Evolutionary conservation across 176 grass and related monocot genomes (phyloP).

Genomic region (Poa pratensis): DNA sequence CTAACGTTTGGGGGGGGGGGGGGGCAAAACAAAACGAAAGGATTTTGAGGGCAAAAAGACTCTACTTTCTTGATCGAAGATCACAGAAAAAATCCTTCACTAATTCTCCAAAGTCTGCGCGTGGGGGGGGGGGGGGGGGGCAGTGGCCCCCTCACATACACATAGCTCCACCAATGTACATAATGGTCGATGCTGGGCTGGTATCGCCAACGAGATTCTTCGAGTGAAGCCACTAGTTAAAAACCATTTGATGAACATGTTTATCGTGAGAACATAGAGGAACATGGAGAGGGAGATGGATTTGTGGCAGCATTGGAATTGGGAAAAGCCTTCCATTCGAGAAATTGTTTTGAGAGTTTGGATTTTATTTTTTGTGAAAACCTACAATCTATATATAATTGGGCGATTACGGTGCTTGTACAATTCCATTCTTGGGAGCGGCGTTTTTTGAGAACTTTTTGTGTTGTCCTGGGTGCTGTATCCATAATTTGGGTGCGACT

Average conservation of each 20-base stretch:
- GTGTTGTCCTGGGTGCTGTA: too few relatives aligned
- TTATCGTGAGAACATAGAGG: constrained; percentile 82
- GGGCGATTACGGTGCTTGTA: too few relatives aligned
- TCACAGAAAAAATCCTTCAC: too few relatives aligned
- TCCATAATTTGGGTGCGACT: too few relatives aligned
- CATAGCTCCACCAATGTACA: too few relatives aligned
- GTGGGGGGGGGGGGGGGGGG: too few relatives aligned
- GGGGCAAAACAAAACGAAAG: too few relatives aligned
- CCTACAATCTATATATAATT: background rate
- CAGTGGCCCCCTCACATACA: constrained; percentile 18
- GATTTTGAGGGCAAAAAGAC: too few relatives aligned
- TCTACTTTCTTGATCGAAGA: too few relatives aligned
- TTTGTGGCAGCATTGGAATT: constrained; percentile 70
- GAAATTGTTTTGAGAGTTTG: constrained; percentile 85
- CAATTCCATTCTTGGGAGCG: too few relatives aligned
- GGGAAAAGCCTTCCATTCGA: constrained; percentile 71
- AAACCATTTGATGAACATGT: constrained; percentile 94
- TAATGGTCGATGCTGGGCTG: constrained; percentile 80
- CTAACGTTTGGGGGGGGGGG: background rate
- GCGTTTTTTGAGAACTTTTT: too few relatives aligned
- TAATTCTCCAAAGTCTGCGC: too few relatives aligned
- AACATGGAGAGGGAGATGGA: constrained; percentile 86
- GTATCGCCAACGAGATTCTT: constrained; percentile 89
- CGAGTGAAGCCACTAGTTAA: constrained; percentile 74
- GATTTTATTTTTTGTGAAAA: constrained; percentile 77